Evolutionary conservation across 495 filamentous ascomycete genomes (phyloP).

Genomic region (Podospora pseudocomata): DNA sequence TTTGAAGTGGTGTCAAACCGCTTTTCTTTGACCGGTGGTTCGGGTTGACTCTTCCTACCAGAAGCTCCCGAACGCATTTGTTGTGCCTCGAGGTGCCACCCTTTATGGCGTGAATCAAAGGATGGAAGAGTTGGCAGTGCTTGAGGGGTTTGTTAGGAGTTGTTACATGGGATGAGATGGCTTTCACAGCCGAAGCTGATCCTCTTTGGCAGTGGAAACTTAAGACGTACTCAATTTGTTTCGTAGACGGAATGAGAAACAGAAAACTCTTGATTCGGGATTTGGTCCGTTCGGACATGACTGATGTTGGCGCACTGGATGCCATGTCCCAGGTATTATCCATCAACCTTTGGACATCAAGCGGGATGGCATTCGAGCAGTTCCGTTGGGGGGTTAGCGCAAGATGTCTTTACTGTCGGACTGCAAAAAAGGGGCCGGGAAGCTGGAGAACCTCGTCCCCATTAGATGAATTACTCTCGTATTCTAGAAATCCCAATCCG

Average conservation of each 20-base stretch:
- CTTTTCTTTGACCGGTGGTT: neutral
- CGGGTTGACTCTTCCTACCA: neutral
- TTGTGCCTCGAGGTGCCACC: neutral
- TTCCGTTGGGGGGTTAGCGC: neutral
- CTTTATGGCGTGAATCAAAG: neutral
- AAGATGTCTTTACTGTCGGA: no score
- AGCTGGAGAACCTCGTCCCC: neutral
- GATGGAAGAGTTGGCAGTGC: neutral
- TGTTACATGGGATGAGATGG: neutral
- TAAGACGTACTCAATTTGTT: neutral
- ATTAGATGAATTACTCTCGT: neutral
- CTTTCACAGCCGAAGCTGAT: neutral
- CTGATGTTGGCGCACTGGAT: constrained; percentile 11
- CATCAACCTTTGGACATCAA: constrained; percentile 12
- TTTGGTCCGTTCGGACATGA: constrained; percentile 9
- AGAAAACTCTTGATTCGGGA: neutral
- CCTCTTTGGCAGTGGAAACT: neutral
- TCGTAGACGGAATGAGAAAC: neutral
- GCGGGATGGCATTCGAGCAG: neutral
- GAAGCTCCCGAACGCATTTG: neutral
- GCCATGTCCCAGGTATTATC: constrained; percentile 17
- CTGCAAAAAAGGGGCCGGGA: no score
- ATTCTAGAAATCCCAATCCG: neutral
- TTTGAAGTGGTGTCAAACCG: neutral
- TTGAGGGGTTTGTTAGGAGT: neutral